Percentiles rank a stretch among this genome's conserved stretches.
phyloP scores from a whole-genome alignment of 768 basidiomycete genomes.

The Tephrocybe sp. region DNA sequence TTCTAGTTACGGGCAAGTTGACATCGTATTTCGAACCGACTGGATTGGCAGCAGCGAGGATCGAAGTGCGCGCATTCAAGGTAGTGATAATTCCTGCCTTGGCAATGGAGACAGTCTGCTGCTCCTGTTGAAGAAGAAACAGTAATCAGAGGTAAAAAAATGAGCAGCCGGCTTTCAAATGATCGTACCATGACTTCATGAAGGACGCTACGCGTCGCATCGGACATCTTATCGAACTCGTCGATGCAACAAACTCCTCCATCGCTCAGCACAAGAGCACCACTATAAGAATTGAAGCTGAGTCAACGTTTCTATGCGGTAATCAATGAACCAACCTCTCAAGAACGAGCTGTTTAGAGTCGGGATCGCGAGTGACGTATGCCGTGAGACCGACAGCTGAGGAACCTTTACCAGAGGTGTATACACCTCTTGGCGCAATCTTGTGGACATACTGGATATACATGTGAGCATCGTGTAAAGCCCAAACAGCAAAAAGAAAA shows the following conservation, averaged over 20 bases:
- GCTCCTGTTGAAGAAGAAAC: conserved; percentile 59
- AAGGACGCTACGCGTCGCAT: conserved; percentile 93
- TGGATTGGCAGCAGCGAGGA: conserved; percentile 96
- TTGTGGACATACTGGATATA: conserved; percentile 88
- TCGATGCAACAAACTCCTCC: conserved; percentile 99
- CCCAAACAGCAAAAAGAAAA: background rate
- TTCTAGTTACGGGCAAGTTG: conserved; percentile 86
- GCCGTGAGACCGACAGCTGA: conserved; percentile 98
- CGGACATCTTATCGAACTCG: conserved; percentile 99
- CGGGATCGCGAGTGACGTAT: conserved; percentile 96
- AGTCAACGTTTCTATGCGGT: background rate
- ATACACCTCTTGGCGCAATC: conserved; percentile 96
- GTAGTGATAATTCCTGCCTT: conserved; percentile 99
- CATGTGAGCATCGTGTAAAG: background rate
- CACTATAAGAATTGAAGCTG: conserved; percentile 43
- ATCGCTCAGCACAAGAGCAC: conserved; percentile 90
- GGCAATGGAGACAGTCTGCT: conserved; percentile 98
- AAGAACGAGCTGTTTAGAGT: conserved; percentile 95
- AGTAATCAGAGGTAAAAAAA: too few species aligned
- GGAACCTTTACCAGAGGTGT: conserved; percentile 96
- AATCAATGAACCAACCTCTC: conserved; percentile 65
- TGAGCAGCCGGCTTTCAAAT: background rate
- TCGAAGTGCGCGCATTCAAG: conserved; percentile 95
- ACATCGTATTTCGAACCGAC: conserved; percentile 95
- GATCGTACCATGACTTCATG: conserved; percentile 92